Evolutionary conservation across 2,329 filamentous ascomycete genomes (phyloP), one percentile per base, ranked within the genome.

Genomic region (Trichoderma sp.): DNA sequence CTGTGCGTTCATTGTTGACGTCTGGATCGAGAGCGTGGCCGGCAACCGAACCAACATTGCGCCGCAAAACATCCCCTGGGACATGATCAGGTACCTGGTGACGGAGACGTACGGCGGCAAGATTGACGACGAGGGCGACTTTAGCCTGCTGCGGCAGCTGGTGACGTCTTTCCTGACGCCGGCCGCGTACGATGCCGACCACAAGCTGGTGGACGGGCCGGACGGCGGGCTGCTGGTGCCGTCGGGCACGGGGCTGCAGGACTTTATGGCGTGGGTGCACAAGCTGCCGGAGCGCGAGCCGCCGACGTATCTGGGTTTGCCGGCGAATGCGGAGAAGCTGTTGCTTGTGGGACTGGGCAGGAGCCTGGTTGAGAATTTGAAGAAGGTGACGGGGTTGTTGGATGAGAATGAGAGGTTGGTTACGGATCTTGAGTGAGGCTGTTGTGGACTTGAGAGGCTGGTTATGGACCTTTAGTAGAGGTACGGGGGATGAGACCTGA

Each of bases 41-140:
- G 88, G 90, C 71, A 92, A 90, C 69, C 89, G 95, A 66, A 94
- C 92, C 67, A 99, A 99, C 76, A 89, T 99, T 71, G 92, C 93
- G 2, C 95, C 95, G 5, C 87, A 90, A 72, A 97, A 96, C 74
- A 91, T 99, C 21, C 96, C 95, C 1, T 99, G 95, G 95, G 90
- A 96, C 65, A 93, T 99, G 86, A 89, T 99, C 68, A 89, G 92
- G 67, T 93, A 90, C 63, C 85, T 99, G 17, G 85, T 99, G 65
- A 91, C 90, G 1, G 94, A 98, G 79, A 98, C 93, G 68, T 99
- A 99, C 74, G 95, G 95, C 69, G 95, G 95, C 77, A 99, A 99
- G 82, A 93, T 99, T 71, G 95, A 99, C 74, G 88, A 97, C 74
- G 90, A 93, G 69, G 88, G 81, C 48, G 95, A 99, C 78, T 97